phyloP scores from a whole-genome alignment of 2,329 filamentous ascomycete species.

The Alternaria consortialis region DNA sequence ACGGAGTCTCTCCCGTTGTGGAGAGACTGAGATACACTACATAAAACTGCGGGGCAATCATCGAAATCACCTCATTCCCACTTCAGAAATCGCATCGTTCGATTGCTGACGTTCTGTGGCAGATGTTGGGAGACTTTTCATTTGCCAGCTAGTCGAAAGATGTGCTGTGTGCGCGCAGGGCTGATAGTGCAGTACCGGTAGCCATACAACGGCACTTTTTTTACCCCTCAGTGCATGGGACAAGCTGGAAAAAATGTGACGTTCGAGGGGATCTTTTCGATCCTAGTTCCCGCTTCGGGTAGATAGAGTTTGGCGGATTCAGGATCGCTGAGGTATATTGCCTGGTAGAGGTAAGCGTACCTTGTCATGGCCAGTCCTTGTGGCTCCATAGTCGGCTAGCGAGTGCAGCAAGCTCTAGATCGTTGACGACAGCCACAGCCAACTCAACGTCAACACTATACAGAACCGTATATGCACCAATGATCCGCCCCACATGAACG shows the following conservation, averaged over 20 bases:
- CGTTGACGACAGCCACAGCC: slow-evolving; percentile 38
- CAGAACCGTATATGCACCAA: slow-evolving; percentile 28
- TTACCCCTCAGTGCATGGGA: slow-evolving; percentile 7
- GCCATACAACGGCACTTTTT: slow-evolving; percentile 4
- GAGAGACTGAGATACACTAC: slow-evolving; percentile 15
- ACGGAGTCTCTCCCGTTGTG: slow-evolving; percentile 29
- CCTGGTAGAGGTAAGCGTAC: slow-evolving; percentile 20
- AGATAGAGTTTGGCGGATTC: slow-evolving; percentile 43
- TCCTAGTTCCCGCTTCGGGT: slow-evolving; percentile 46
- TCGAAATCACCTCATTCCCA: slow-evolving; percentile 26
- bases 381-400: slow-evolving; percentile 20
- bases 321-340: slow-evolving; percentile 28
- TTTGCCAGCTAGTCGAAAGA: slow-evolving; percentile 12
- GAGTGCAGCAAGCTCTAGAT: slow-evolving; percentile 24
- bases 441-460: slow-evolving; percentile 38
- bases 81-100: slow-evolving; percentile 17
- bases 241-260: slow-evolving; percentile 25
- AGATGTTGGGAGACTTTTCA: slow-evolving; percentile 1
- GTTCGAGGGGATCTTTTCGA: slow-evolving; percentile 40
- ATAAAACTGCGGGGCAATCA: slow-evolving; percentile 27
- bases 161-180: slow-evolving; percentile 1
- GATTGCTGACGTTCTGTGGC: slow-evolving; percentile 7
- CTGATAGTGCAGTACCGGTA: slow-evolving; percentile 7
- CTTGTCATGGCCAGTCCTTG: slow-evolving; percentile 23
- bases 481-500: slow-evolving; percentile 24